Evolutionary conservation across 208 protist genomes (phyloP), one percentile per base, ranked within the genome.

Genomic region (Leishmania major): DNA sequence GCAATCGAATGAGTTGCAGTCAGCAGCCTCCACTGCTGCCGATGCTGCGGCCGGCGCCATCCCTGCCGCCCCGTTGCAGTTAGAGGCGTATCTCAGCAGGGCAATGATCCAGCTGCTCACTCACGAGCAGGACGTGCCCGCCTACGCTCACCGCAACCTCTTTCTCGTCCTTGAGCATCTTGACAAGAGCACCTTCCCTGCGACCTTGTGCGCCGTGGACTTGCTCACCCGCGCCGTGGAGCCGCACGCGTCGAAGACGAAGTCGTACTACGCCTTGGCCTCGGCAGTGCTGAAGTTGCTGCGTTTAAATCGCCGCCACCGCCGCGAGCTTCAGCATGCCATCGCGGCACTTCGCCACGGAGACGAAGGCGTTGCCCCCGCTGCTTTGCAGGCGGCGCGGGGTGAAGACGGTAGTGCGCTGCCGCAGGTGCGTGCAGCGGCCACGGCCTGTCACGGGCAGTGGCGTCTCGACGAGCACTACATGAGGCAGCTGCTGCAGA

Each of bases 131-230:
- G 92, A 95, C 59, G 81, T 95, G 28, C 82, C 88, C 3, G 35
- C 84, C 31, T 92, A 94, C 78, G 84, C 91, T 6, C 91, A 95
- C 55, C 92, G 93, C 13, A 94, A 95, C 73, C 77, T 81, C 28
- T 85, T 95, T 62, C 84, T 95, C 69, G 69, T 97, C 17, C 75
- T 95, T 22, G 93, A 94, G 82, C 89, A 89, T 47, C 76, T 97
- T n/a, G 84, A 90, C 62, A 91, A 91, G 82, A 75, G 62, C 3
- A 35, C 62, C 47, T 95, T 94, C 71, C 93, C 93, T 0, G 84
- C 87, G 25, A 94, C 89, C 8, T 76, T 91, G 59, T 86, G 78
- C 66, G 87, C 88, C 25, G 84, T 85, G 1, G 86, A 92, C 31
- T 77, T 91, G 85, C 88, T 97, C 4, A 87, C 91, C n/a, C 85